A percentile compares a stretch with the other conserved stretches of the same genome.
These are phyloP conservation scores for Protomyces pachydermus DNA, from an alignment of 1,139 yeast species.

Conservation along the genomic window DNA sequence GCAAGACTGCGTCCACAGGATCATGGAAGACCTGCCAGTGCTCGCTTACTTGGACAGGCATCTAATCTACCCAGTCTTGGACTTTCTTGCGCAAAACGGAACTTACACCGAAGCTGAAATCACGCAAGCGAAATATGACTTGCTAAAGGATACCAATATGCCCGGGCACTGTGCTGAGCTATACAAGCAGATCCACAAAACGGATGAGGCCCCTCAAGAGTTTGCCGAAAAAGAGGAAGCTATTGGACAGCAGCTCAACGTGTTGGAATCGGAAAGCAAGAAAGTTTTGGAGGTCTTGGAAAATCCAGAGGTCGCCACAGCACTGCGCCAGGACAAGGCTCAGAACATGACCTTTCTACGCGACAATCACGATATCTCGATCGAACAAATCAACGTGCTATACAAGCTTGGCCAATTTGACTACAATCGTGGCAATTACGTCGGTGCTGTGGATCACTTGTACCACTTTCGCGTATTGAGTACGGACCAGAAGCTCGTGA, in stretches of 20 bases:
- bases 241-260: constrained; percentile 61
- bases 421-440: constrained; percentile 57
- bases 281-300: constrained; percentile 48
- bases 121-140: constrained; percentile 48
- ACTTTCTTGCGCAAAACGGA: constrained; percentile 45
- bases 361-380: constrained; percentile 46
- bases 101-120: constrained; percentile 47
- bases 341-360: constrained; percentile 48
- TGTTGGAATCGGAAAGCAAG: constrained; percentile 48
- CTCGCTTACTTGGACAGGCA: constrained; percentile 57
- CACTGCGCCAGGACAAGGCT: constrained; percentile 50
- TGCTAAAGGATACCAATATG: constrained; percentile 55
- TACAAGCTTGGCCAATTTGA: constrained; percentile 57
- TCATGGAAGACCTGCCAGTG: constrained; percentile 34
- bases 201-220: constrained; percentile 2
- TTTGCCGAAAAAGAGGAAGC: constrained; percentile 38
- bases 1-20: background rate
- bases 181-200: constrained; percentile 35
- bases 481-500: constrained; percentile 47
- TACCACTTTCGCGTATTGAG: constrained; percentile 54
- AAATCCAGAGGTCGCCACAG: constrained; percentile 46
- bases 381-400: constrained; percentile 49
- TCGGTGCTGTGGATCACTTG: constrained; percentile 52
- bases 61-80: constrained; percentile 51
- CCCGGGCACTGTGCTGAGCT: constrained; percentile 36